Evolutionary conservation across 1,139 yeast species (phyloP), one percentile per base, ranked within the genome.

Genomic region (Suhomyces taliae): DNA sequence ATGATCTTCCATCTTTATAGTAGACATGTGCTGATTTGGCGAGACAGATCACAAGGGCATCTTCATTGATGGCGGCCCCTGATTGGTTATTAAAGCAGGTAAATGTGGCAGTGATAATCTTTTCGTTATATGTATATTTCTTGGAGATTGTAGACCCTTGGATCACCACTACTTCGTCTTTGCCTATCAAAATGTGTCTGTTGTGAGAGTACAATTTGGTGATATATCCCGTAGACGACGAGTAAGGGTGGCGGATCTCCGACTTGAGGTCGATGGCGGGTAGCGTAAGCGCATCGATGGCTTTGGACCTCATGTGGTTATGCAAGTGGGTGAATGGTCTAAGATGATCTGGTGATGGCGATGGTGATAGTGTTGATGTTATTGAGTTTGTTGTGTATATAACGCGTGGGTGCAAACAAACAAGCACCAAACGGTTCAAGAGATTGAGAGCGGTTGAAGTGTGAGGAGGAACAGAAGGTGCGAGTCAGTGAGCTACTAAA

Each of bases 21-120:
- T 85, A 86, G 1, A 86, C 71, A 51, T 83, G 71, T 0, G 82
- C 81, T 6, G 79, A 69, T 48, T 77, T 81, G 38, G 62, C 60
- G 41, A 82, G 61, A 43, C 85, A 74, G 5, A 84, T 78, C 7
- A 75, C 83, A 46, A 84, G 62, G 0, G 76, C 76, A 36, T 45
- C 47, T 33, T 39, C 29, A 9, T 35, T 34, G n/a, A 14, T 37
- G n/a, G 34, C 34, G 11, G 27, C 19, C 10, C 35, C 32, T 14
- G 43, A 36, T 15, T 27, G 19, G 11, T 47, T 49, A 37, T 52
- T 55, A 57, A 81, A 79, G 2, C 62, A 56, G 1, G 83, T 76
- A 51, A 78, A 80, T 7, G 79, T 70, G 7, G 87, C 85, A 27
- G 73, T 60, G 7, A 78, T 56, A 2, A 84, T 69, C 7, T 70